Evolutionary conservation across 345 rosid species (phyloP).

Genomic region (Bruguiera sexangula): DNA sequence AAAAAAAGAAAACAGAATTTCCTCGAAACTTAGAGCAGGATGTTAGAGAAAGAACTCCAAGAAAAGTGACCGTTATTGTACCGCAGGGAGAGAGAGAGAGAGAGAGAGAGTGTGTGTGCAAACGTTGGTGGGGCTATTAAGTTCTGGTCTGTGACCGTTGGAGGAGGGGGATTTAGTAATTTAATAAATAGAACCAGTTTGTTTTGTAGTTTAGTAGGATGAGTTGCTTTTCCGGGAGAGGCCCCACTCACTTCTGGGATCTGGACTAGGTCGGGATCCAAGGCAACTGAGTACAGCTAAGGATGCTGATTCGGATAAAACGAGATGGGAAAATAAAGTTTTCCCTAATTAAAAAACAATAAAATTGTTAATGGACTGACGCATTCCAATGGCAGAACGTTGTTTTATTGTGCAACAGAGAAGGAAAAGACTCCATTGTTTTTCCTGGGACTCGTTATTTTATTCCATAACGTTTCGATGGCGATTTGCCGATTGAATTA

Average conservation of each 20-base stretch:
- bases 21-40: conserved; percentile 14
- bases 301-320: too few species aligned
- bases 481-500: too few species aligned
- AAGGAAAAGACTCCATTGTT: too few species aligned
- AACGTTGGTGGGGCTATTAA: conserved; percentile 20
- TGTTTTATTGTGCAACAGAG: too few species aligned
- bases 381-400: too few species aligned
- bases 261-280: neutral
- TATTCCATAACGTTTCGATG: too few species aligned
- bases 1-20: neutral
- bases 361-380: too few species aligned
- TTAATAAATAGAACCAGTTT: neutral
- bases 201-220: neutral
- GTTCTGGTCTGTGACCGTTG: conserved; percentile 35
- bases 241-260: neutral
- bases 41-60: neutral
- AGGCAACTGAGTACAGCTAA: neutral
- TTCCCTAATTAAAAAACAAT: too few species aligned
- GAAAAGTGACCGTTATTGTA: conserved; percentile 8
- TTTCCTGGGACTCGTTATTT: too few species aligned
- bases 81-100: neutral
- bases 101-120: neutral
- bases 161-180: neutral
- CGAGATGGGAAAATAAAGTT: neutral
- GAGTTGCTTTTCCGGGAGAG: neutral